A percentile compares a stretch with the other conserved stretches of the same genome.
These are phyloP conservation scores for Pinus tabuliformis DNA, from an alignment of 75 land plant genomes.

Conservation along the genomic window DNA sequence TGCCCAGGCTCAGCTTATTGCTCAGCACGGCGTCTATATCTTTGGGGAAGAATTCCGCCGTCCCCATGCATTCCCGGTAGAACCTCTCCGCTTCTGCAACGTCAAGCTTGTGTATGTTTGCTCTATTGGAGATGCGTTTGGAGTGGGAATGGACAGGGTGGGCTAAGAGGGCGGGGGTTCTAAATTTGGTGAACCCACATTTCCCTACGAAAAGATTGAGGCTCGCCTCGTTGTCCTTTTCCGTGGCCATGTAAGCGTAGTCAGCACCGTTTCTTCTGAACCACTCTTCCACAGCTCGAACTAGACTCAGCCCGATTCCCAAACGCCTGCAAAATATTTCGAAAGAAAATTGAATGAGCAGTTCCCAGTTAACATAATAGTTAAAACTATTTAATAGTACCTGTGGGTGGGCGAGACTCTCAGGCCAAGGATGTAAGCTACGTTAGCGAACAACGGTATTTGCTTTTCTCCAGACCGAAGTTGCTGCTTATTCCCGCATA, in stretches of 20 bases:
- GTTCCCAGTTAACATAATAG: not conserved
- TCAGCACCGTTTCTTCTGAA: slow-evolving; percentile 28
- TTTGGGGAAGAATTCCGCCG: slow-evolving; percentile 49
- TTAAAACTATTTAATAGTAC: not conserved
- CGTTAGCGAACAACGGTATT: slow-evolving; percentile 11
- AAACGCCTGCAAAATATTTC: slow-evolving; percentile 39
- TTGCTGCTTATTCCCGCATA: slow-evolving; percentile 23
- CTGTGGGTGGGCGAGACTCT: slow-evolving; percentile 53
- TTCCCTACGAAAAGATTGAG: slow-evolving; percentile 43
- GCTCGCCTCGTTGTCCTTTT: slow-evolving; percentile 55
- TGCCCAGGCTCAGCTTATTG: slow-evolving; percentile 46
- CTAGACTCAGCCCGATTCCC: slow-evolving; percentile 49
- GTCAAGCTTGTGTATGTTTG: slow-evolving; percentile 22
- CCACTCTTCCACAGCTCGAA: slow-evolving; percentile 35
- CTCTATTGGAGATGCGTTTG: slow-evolving; percentile 2
- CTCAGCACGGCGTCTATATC: slow-evolving; percentile 40
- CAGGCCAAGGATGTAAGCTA: slow-evolving; percentile 57
- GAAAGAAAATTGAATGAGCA: not conserved
- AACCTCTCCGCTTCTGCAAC: slow-evolving; percentile 32
- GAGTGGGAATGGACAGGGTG: slow-evolving; percentile 38
- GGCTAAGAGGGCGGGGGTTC: slow-evolving; percentile 46
- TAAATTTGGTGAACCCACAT: slow-evolving; percentile 36
- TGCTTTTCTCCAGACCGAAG: not conserved
- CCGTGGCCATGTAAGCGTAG: slow-evolving; percentile 68
- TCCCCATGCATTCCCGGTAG: slow-evolving; percentile 33